Percentiles rank a stretch among this genome's conserved stretches.
Conservation (phyloP, 345 rosid species). For the Gossypium australe region DNA sequence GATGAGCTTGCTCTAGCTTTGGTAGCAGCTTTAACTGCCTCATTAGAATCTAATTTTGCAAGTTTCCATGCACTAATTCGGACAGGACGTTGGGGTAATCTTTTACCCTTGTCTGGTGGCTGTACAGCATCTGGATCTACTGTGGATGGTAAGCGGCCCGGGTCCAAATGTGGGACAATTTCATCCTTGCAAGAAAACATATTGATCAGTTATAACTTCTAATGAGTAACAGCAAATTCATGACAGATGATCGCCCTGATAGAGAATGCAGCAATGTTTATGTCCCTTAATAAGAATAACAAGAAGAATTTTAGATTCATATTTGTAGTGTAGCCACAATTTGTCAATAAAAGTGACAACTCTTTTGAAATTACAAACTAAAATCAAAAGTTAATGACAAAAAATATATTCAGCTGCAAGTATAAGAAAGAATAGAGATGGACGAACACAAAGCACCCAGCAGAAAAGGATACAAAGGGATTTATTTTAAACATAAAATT, state of each 20-base stretch:
- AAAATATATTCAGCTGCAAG: background rate
- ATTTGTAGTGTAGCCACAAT: background rate
- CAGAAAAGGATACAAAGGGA: background rate
- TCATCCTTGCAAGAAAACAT: constrained; percentile 47
- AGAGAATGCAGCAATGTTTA: background rate
- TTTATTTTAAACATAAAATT: background rate
- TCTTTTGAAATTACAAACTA: background rate
- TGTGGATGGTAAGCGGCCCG: constrained; percentile 68
- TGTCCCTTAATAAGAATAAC: background rate
- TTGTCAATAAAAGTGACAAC: background rate
- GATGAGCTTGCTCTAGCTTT: constrained; percentile 92
- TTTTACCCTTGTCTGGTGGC: constrained; percentile 48
- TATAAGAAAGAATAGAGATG: background rate
- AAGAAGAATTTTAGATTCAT: background rate
- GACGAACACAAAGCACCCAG: background rate
- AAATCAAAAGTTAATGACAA: background rate
- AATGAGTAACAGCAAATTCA: background rate
- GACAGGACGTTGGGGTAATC: constrained; percentile 60
- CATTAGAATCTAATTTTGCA: constrained; percentile 72
- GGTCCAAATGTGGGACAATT: constrained; percentile 83
- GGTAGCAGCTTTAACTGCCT: constrained; percentile 81
- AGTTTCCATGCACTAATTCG: constrained; percentile 94
- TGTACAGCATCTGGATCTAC: constrained; percentile 61
- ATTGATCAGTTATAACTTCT: background rate
- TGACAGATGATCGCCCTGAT: background rate